Evolutionary conservation across 2,329 filamentous ascomycete species (phyloP).

Genomic region (Alternaria ethzedia): DNA sequence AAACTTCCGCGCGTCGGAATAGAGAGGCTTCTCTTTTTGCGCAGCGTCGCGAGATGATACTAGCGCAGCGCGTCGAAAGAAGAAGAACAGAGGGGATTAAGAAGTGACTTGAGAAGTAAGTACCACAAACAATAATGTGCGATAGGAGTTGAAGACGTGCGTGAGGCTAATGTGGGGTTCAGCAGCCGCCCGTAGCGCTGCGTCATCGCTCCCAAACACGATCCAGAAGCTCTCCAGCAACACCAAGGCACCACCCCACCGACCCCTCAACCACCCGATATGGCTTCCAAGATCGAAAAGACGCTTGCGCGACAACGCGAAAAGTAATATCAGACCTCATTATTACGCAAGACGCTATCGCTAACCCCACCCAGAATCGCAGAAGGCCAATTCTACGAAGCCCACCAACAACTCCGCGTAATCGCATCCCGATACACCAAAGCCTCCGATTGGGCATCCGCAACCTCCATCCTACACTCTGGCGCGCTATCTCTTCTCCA

Average conservation of each 20-base stretch:
- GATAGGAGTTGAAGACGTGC: neutral
- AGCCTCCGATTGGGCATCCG: constrained; percentile 79
- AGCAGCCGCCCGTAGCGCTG: constrained; percentile 21
- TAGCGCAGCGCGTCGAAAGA: neutral
- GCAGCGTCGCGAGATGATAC: neutral
- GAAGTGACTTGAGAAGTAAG: neutral
- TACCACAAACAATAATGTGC: neutral
- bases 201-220: constrained; percentile 21
- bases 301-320: constrained; percentile 78
- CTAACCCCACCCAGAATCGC: constrained; percentile 67
- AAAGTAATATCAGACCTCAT: constrained; percentile 59
- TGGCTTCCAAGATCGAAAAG: constrained; percentile 68
- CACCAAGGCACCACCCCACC: neutral
- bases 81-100: neutral
- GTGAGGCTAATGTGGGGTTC: constrained; percentile 10
- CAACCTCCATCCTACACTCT: constrained; percentile 83
- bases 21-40: neutral
- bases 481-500: constrained; percentile 86
- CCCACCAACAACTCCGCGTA: constrained; percentile 96
- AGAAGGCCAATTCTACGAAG: constrained; percentile 95
- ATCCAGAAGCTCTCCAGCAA: constrained; percentile 4
- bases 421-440: constrained; percentile 95
- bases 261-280: constrained; percentile 4
- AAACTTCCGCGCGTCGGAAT: neutral
- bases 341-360: neutral